A percentile compares a stretch with the other conserved stretches of the same genome.
phyloP scores from a whole-genome alignment of 129 eudicot species.

The Silybum marianum region DNA sequence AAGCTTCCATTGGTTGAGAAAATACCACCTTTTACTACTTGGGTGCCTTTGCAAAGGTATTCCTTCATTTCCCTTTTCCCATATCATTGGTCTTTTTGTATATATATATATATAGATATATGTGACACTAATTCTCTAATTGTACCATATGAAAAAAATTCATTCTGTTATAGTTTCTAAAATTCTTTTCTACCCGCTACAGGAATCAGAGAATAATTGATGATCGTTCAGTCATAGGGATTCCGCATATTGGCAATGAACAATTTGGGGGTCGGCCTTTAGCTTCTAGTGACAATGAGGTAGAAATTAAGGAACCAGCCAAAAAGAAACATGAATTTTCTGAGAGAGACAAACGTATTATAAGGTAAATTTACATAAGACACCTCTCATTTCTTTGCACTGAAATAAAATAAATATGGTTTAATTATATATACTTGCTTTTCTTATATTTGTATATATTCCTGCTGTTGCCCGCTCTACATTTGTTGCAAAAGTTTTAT shows the following conservation, averaged over 20 bases:
- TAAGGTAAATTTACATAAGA: conserved; percentile 47
- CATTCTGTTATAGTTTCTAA: conserved; percentile 21
- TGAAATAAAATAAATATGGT: background rate
- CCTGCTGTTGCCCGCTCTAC: background rate
- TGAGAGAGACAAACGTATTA: conserved; percentile 63
- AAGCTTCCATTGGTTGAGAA: conserved; percentile 56
- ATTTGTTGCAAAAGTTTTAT: background rate
- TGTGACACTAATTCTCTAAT: background rate
- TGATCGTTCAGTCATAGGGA: conserved; percentile 76
- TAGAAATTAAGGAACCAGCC: conserved; percentile 44
- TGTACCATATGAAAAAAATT: background rate
- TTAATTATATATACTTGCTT: background rate
- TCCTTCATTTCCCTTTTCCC: background rate
- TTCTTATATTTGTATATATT: conserved; percentile 1
- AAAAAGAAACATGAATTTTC: conserved; percentile 62
- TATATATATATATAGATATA: too few species aligned
- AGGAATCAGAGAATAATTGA: conserved; percentile 81
- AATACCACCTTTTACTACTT: conserved; percentile 71
- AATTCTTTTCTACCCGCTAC: conserved; percentile 29
- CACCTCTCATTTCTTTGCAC: background rate
- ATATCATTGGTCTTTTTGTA: background rate
- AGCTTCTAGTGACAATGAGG: conserved; percentile 60
- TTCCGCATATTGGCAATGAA: conserved; percentile 61
- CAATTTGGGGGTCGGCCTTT: conserved; percentile 60
- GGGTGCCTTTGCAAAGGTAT: conserved; percentile 56